Conservation (phyloP, 371 early-diverging fungal genomes). For the Saksenaea vasiformis region DNA sequence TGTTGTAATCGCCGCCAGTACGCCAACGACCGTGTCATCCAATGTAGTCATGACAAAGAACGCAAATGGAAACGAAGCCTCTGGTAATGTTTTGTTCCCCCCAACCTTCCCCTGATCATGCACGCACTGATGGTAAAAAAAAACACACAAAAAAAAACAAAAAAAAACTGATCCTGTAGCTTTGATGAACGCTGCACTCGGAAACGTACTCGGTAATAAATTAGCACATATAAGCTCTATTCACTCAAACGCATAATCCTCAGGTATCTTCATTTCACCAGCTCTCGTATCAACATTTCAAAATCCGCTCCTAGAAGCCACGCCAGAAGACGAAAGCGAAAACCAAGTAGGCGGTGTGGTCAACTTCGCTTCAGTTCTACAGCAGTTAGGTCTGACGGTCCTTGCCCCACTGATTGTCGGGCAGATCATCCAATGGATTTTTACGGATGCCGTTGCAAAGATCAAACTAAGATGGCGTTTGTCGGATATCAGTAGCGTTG, state of each 20-base stretch:
- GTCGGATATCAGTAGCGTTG: slow-evolving; percentile 52
- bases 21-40: slow-evolving; percentile 73
- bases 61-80: slow-evolving; percentile 66
- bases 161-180: slow-evolving; percentile 33
- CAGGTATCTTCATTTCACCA: slow-evolving; percentile 69
- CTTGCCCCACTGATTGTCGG: slow-evolving; percentile 61
- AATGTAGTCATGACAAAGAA: slow-evolving; percentile 75
- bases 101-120: neutral
- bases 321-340: slow-evolving; percentile 31
- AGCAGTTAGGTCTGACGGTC: slow-evolving; percentile 61
- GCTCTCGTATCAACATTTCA: slow-evolving; percentile 48
- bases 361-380: slow-evolving; percentile 51
- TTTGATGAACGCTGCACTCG: slow-evolving; percentile 67
- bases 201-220: slow-evolving; percentile 52
- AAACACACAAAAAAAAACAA: neutral
- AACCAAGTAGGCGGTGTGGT: slow-evolving; percentile 39
- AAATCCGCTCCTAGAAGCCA: slow-evolving; percentile 35
- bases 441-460: slow-evolving; percentile 47
- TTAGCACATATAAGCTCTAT: neutral
- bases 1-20: slow-evolving; percentile 62
- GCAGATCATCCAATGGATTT: slow-evolving; percentile 55
- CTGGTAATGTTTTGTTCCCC: slow-evolving; percentile 23
- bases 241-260: neutral
- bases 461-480: slow-evolving; percentile 50
- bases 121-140: neutral